Base-by-base conservation (phyloP, 495 filamentous ascomycete species). In the Hypoxylon rickii region DNA sequence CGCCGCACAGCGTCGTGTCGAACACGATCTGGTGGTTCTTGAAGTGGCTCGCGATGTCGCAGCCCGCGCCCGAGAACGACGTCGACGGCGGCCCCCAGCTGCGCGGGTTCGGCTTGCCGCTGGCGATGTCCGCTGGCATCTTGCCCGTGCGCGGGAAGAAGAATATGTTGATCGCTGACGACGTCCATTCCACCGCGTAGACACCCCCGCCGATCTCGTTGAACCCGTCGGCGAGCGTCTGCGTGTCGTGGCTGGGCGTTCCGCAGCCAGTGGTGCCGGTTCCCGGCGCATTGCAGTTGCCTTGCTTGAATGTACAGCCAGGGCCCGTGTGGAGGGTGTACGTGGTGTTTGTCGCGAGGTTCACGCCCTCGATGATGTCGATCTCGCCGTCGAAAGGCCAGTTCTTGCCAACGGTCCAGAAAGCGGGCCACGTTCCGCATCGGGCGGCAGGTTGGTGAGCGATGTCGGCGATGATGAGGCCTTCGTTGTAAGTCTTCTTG, bases 321-420 rank as follows among this genome's bases (percentile, higher is more conserved):
- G 77, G 70, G 7, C 67, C 67, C 0, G 90, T 94, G 68, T 96
- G 93, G 26, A 96, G 77, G 2, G 89, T 86, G 58, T 95, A 84
- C 32, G 77, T 66, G 58, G 93, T 88, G 45, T 79, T 73, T 0
- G 76, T 70, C 42, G 86, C 77, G 26, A 74, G 62, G 70, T 94
- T 90, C 53, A 95, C 88, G 33, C 89, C 89, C 67, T 97, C 91
- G 67, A 96, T 86, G 61, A 96, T 91, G 76, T 96, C 92, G 56
- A 96, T 92, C 71, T 97, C 92, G 16, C 92, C 92, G 29, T 81
- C 77, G 8, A 71, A 67, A 0, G 91, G 92, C 92, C 92, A 97
- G 40, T 84, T 76, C 4, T 80, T 78, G 13, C 90, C 89, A 10
- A 86, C 74, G 1, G 83, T 87, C 89, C 90, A 96, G 58, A 77